Base-by-base conservation (phyloP, 768 basidiomycete species). In the Boletellus ananiceps region DNA sequence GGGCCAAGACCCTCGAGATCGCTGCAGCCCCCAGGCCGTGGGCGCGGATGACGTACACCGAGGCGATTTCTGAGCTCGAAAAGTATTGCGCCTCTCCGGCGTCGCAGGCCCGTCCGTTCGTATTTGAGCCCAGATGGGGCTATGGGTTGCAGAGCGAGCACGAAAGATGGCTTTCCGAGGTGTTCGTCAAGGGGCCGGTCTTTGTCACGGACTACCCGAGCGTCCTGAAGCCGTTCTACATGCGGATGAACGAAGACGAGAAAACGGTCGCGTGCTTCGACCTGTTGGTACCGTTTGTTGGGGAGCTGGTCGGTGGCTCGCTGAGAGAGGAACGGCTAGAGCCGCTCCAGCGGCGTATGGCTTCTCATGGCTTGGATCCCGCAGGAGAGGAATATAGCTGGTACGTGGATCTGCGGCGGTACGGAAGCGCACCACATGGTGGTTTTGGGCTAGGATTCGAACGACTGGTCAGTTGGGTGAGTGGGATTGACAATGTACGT, bases 371-470 rank as follows among this genome's bases (percentile, higher is more conserved):
- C 14, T 64, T 83, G 56, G 69, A 76, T 41, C 64, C 66, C 41
- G 62, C 61, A 11, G 70, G 67, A 35, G 69, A 64, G 16, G 71
- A 69, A 25, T 76, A 75, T 46, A 64, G 67, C 38, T 90, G 88
- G 88, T 99, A 99, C 68, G 52, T 83, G 44, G 93, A 96, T 57
- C 64, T 96, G 56, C 74, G 95, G 51, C 76, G 75, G 59, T 94
- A 79, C 58, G 96, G 96, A 9, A 85, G 86, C 15, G 86, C 89
- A 16, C 88, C 92, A 3, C 95, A 97, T 68, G 93, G 89, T 14
- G 96, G 96, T 14, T 98, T 93, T 68, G 96, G 96, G 5, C 75
- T 98, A 74, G 96, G 96, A 2, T 96, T 95, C 60, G 96, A 99
- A 67, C 74, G 96, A 52, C 72, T 96, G 16, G 75, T 98, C 15